phyloP scores from a whole-genome alignment of 2,329 filamentous ascomycete genomes.

The Diaporthe australafricana region DNA sequence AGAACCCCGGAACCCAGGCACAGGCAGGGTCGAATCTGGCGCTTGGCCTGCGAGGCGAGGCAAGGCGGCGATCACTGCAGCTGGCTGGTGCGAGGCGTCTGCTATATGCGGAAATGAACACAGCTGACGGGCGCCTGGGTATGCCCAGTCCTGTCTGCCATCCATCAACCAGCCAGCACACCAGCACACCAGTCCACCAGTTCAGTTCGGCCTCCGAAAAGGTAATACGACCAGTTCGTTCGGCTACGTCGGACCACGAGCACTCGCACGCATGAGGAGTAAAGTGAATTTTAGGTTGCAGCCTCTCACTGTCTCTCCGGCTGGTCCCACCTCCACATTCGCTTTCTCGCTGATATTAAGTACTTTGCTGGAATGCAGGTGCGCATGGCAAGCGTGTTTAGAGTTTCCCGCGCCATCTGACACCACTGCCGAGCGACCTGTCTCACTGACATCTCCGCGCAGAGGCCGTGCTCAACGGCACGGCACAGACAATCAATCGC shows the following conservation, averaged over 20 bases:
- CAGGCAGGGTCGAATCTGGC: background rate
- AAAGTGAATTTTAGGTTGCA: background rate
- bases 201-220: background rate
- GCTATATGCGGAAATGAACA: conserved; percentile 19
- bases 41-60: conserved; percentile 20
- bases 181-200: background rate
- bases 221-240: background rate
- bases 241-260: background rate
- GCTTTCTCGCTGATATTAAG: background rate
- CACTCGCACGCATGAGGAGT: background rate
- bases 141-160: background rate
- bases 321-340: conserved; percentile 3
- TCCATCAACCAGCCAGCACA: background rate
- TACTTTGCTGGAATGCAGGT: background rate
- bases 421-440: conserved; percentile 18
- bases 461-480: conserved; percentile 9
- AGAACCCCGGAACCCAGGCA: conserved; percentile 20
- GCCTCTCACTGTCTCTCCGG: background rate
- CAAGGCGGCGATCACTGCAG: conserved; percentile 23
- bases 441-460: conserved; percentile 12
- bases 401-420: conserved; percentile 6
- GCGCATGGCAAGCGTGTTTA: conserved; percentile 20
- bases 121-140: background rate
- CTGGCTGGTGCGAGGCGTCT: background rate
- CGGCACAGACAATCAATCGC: conserved; percentile 19